Evolutionary conservation across 169 alveolate species (phyloP).

Genomic region (Plasmodium vivax): DNA sequence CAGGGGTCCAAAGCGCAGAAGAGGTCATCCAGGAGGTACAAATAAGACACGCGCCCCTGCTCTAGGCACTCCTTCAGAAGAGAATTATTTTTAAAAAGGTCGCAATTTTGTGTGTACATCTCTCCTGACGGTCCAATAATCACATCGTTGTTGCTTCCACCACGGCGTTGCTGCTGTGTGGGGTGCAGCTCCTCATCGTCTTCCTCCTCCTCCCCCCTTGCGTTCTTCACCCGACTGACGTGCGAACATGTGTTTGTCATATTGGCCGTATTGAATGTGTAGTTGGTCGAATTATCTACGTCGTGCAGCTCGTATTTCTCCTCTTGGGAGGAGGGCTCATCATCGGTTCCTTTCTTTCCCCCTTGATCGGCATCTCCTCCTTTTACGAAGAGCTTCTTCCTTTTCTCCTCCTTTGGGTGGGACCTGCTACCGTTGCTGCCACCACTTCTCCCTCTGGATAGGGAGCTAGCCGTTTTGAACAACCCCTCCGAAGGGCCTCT

Average conservation of each 20-base stretch:
- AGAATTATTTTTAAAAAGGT: not conserved
- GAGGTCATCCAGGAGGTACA: conserved; percentile 75
- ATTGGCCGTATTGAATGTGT: not conserved
- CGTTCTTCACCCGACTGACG: not conserved
- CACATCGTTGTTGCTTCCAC: not conserved
- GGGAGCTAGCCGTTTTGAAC: not conserved
- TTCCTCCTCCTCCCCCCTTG: too few relatives aligned
- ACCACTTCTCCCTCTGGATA: not conserved
- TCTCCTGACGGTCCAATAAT: not conserved
- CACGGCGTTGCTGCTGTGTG: not conserved
- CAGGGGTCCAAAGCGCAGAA: conserved; percentile 82
- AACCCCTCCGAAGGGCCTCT: not conserved
- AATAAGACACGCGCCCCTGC: conserved; percentile 22
- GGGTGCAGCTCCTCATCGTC: not conserved
- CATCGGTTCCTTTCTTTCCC: not conserved
- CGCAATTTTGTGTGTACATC: not conserved
- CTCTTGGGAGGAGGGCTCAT: not conserved
- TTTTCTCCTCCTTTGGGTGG: not conserved
- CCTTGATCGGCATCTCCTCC: not conserved
- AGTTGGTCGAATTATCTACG: not conserved
- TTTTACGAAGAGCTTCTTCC: not conserved
- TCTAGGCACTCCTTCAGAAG: not conserved
- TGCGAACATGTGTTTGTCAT: not conserved
- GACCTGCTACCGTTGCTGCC: not conserved
- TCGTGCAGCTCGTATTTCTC: not conserved